phyloP scores from a whole-genome alignment of 768 basidiomycete genomes.

The Vararia minispora region DNA sequence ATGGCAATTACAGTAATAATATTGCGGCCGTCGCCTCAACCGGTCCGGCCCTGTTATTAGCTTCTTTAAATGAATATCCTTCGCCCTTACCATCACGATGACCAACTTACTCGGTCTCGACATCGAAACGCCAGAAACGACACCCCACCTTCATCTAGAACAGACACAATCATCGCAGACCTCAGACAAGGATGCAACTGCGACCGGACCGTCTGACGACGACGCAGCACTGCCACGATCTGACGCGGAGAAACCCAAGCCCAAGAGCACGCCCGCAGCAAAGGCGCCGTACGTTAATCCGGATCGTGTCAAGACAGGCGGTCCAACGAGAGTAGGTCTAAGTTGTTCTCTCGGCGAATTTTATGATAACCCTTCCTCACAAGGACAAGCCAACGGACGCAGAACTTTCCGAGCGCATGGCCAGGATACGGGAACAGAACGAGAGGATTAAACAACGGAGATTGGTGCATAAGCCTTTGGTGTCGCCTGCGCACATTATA shows the following conservation, averaged over 20 bases:
- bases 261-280: constrained; percentile 8
- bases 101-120: constrained; percentile 65
- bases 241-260: constrained; percentile 13
- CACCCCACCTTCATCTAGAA: constrained; percentile 28
- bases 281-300: constrained; percentile 69
- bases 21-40: too few relatives aligned
- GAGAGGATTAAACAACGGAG: constrained; percentile 67
- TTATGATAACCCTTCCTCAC: constrained; percentile 1
- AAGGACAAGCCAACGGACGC: constrained; percentile 65
- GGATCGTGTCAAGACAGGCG: constrained; percentile 79
- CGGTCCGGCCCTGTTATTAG: constrained; percentile 4
- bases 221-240: not conserved
- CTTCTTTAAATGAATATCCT: constrained; percentile 25
- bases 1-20: too few relatives aligned
- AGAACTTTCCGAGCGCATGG: constrained; percentile 58
- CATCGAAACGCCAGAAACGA: too few relatives aligned
- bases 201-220: constrained; percentile 2
- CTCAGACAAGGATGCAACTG: constrained; percentile 1
- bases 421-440: constrained; percentile 59
- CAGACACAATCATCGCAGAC: constrained; percentile 5
- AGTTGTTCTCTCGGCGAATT: not conserved
- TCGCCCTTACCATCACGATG: constrained; percentile 21
- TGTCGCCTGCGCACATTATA: not conserved
- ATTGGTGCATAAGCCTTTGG: constrained; percentile 29
- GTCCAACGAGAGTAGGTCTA: constrained; percentile 49